These are phyloP conservation scores for Eucalyptus leucophloia DNA, from an alignment of 345 rosid genomes.

Conservation along the genomic window DNA sequence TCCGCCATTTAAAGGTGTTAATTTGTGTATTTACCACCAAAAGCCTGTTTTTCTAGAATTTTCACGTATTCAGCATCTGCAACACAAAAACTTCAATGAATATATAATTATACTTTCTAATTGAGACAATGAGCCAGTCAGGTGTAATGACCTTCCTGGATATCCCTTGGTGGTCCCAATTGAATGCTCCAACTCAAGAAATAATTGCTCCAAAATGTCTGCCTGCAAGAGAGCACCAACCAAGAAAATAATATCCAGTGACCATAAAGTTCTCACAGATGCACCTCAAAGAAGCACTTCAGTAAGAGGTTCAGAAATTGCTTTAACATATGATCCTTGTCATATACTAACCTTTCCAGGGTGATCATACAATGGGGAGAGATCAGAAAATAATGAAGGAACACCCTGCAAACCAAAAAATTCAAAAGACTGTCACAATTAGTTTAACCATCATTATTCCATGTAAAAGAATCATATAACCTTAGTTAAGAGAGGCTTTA, in stretches of 20 bases:
- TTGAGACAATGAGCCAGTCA: neutral
- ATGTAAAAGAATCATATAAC: conserved; percentile 8
- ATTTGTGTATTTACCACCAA: neutral
- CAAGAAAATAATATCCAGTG: neutral
- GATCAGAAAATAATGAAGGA: conserved; percentile 95
- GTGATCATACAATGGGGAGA: conserved; percentile 82
- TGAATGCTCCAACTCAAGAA: conserved; percentile 82
- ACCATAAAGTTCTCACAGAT: neutral
- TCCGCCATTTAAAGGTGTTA: neutral
- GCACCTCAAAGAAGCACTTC: neutral
- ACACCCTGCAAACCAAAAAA: conserved; percentile 51
- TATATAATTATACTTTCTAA: neutral
- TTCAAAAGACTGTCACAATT: neutral
- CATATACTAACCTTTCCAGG: conserved; percentile 56
- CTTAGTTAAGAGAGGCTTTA: conserved; percentile 84
- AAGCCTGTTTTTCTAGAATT: neutral
- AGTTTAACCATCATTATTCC: neutral
- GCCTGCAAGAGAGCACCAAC: conserved; percentile 37
- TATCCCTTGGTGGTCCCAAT: conserved; percentile 46
- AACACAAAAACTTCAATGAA: neutral
- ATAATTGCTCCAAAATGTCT: conserved; percentile 70
- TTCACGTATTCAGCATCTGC: neutral
- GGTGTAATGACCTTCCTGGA: conserved; percentile 65
- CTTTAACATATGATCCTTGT: neutral
- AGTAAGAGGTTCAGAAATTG: neutral